A percentile compares a stretch with the other conserved stretches of the same genome.
Evolutionary conservation across 2,329 filamentous ascomycete genomes (phyloP).

Genomic region (Penicillium glabrum): DNA sequence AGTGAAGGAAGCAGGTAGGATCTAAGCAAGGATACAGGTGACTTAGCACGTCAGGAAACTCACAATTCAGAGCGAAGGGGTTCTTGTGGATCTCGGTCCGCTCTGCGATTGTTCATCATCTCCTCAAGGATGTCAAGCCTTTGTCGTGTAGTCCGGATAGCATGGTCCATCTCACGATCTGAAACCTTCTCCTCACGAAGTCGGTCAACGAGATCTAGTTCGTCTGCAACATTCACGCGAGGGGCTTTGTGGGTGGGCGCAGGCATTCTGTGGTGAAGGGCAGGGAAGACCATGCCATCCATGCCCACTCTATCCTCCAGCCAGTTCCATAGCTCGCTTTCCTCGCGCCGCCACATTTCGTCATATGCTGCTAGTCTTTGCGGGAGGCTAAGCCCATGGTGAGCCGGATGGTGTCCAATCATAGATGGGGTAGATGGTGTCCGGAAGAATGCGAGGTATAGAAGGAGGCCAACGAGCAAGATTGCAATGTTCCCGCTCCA

Average conservation of each 20-base stretch:
- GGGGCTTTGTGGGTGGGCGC: slow-evolving; percentile 48
- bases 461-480: slow-evolving; percentile 68
- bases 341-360: slow-evolving; percentile 85
- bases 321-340: slow-evolving; percentile 91
- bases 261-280: slow-evolving; percentile 24
- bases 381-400: slow-evolving; percentile 48
- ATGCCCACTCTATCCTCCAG: slow-evolving; percentile 81
- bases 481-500: slow-evolving; percentile 77
- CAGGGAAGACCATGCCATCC: slow-evolving; percentile 52
- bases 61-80: slow-evolving; percentile 26
- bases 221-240: slow-evolving; percentile 33
- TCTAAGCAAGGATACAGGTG: background rate
- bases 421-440: slow-evolving; percentile 33
- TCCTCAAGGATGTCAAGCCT: slow-evolving; percentile 74
- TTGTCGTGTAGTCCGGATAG: slow-evolving; percentile 83
- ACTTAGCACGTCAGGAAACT: background rate
- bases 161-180: slow-evolving; percentile 72
- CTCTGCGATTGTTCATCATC: slow-evolving; percentile 63
- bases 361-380: slow-evolving; percentile 82
- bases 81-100: slow-evolving; percentile 17
- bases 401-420: slow-evolving; percentile 38
- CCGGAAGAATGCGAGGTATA: slow-evolving; percentile 74
- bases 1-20: background rate
- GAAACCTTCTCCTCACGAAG: slow-evolving; percentile 68
- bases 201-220: slow-evolving; percentile 54